phyloP scores from a whole-genome alignment of 2,329 filamentous ascomycete genomes.

The Arthrobotrys entomopaga region DNA sequence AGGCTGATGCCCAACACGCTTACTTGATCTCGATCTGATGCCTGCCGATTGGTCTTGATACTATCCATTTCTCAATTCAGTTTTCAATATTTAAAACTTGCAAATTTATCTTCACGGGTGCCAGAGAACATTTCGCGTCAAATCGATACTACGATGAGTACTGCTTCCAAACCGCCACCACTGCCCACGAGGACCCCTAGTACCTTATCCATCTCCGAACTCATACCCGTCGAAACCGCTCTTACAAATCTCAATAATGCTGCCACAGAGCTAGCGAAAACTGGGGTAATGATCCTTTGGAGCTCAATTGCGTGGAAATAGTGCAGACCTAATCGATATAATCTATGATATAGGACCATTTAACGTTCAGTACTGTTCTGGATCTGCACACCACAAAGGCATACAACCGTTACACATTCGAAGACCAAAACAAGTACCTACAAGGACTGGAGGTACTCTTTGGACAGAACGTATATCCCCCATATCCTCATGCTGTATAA shows the following conservation, averaged over 20 bases:
- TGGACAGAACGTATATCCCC: slow-evolving; percentile 45
- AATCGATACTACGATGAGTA: slow-evolving; percentile 37
- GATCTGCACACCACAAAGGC: slow-evolving; percentile 44
- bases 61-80: too few species aligned
- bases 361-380: slow-evolving; percentile 46
- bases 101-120: too few species aligned
- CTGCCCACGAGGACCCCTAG: slow-evolving; percentile 45
- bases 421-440: slow-evolving; percentile 39
- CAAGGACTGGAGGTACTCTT: slow-evolving; percentile 46
- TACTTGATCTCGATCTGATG: too few species aligned
- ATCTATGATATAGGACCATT: slow-evolving; percentile 25
- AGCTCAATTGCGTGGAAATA: background rate
- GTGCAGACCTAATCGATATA: background rate
- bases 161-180: slow-evolving; percentile 41
- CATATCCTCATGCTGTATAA: background rate
- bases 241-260: slow-evolving; percentile 38
- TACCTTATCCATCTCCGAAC: slow-evolving; percentile 34
- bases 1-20: background rate
- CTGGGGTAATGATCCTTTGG: slow-evolving; percentile 13
- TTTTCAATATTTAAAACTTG: too few species aligned
- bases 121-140: background rate
- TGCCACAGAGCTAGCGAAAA: slow-evolving; percentile 34
- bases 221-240: slow-evolving; percentile 37
- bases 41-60: too few species aligned
- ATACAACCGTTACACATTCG: slow-evolving; percentile 51